Evolutionary conservation across 352 stramenopile species (phyloP).

Genomic region (Globisporangium radiosum): DNA sequence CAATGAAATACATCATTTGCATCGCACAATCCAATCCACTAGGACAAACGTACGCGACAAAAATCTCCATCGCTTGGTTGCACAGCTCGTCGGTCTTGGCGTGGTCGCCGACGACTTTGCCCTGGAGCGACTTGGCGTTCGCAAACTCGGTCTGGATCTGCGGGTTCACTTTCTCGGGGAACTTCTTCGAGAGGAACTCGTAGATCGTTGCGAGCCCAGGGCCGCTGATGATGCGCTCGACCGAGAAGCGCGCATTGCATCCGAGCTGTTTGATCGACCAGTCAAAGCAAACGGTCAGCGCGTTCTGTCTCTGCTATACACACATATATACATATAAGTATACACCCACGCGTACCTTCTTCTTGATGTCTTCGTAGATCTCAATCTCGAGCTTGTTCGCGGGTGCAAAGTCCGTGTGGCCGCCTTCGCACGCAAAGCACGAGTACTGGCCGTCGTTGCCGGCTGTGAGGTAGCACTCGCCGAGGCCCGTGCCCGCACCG

Average conservation of each 20-base stretch:
- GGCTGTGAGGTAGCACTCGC: constrained; percentile 94
- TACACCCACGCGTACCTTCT: constrained; percentile 18
- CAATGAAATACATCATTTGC: no score
- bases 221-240: constrained; percentile 95
- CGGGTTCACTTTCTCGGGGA: constrained; percentile 79
- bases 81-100: constrained; percentile 78
- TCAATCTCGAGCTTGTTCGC: constrained; percentile 84
- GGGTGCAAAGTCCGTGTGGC: constrained; percentile 94
- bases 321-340: no score
- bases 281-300: no score
- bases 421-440: constrained; percentile 91
- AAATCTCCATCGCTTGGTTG: constrained; percentile 91
- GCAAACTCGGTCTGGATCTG: constrained; percentile 69
- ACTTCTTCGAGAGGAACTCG: constrained; percentile 92
- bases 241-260: constrained; percentile 85
- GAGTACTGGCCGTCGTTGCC: constrained; percentile 83
- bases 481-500: constrained; percentile 94
- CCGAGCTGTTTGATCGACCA: constrained; percentile 49
- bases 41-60: constrained; percentile 75
- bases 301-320: no score
- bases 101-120: constrained; percentile 85
- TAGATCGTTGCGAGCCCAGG: constrained; percentile 94
- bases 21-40: no score
- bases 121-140: constrained; percentile 55
- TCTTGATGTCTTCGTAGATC: constrained; percentile 77